Conservation (phyloP, 352 stramenopile species). For the Phytophthora sp. region DNA sequence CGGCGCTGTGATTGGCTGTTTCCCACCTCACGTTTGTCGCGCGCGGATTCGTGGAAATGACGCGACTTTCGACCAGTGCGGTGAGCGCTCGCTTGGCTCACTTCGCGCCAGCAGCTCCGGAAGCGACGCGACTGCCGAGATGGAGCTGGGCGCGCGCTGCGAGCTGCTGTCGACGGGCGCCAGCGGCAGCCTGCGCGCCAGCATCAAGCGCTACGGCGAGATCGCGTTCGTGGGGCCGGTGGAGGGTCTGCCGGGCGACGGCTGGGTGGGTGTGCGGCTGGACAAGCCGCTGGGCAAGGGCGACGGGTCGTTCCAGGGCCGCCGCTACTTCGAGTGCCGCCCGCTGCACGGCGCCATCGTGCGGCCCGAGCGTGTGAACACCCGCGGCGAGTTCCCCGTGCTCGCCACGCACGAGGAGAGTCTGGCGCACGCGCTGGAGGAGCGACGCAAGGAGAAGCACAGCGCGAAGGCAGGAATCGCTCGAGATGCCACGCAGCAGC, state of each 20-base stretch:
- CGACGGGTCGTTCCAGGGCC: conserved; percentile 59
- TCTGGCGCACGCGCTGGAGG: conserved; percentile 54
- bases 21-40: not conserved
- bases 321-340: conserved; percentile 68
- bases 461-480: conserved; percentile 15
- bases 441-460: conserved; percentile 52
- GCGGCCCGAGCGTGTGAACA: conserved; percentile 63
- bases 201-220: conserved; percentile 70
- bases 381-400: conserved; percentile 57
- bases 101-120: no score
- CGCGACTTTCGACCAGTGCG: no score
- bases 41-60: conserved; percentile 12
- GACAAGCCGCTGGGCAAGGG: conserved; percentile 82
- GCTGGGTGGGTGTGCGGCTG: conserved; percentile 76
- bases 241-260: conserved; percentile 53
- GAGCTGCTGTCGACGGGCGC: conserved; percentile 52
- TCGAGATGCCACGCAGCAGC: conserved; percentile 6
- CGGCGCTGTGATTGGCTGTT: conserved; percentile 13
- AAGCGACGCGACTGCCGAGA: no score
- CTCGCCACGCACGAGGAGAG: conserved; percentile 56
- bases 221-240: conserved; percentile 70
- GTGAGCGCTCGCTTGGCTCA: no score
- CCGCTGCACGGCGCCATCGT: conserved; percentile 74
- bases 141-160: conserved; percentile 46
- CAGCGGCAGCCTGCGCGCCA: conserved; percentile 51